These are phyloP conservation scores for Begonia loranthoides DNA, from an alignment of 306 rosid species.

Conservation along the genomic window DNA sequence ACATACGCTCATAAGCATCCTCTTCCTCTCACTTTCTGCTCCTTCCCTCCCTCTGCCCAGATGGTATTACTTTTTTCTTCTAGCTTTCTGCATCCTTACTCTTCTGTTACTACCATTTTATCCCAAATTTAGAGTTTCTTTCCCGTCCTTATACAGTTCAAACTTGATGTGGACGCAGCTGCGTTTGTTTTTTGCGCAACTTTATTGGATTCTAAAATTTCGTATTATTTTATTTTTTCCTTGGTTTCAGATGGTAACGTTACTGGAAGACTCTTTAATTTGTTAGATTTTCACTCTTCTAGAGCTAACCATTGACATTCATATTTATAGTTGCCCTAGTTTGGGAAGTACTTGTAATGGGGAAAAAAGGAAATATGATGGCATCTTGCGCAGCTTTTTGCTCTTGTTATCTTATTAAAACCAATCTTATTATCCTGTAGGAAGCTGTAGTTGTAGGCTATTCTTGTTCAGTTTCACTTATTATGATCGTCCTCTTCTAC, in stretches of 20 bases:
- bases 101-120: background rate
- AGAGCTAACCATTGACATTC: too few species aligned
- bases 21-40: background rate
- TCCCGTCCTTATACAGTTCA: background rate
- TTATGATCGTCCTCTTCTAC: constrained; percentile 6
- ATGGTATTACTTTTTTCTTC: background rate
- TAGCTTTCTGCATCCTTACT: background rate
- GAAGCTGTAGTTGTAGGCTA: background rate
- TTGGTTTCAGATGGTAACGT: too few species aligned
- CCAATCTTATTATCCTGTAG: background rate
- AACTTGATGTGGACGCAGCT: too few species aligned
- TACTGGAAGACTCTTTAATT: too few species aligned
- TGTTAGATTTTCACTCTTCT: too few species aligned
- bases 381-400: background rate
- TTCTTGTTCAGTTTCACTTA: background rate
- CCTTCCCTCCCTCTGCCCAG: too few species aligned
- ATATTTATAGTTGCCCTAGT: too few species aligned
- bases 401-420: background rate
- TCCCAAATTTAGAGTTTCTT: background rate
- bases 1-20: background rate
- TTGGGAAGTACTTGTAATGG: background rate
- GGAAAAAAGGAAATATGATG: background rate
- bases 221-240: too few species aligned
- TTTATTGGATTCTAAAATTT: too few species aligned
- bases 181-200: too few species aligned